Conservation (phyloP, 2,329 filamentous ascomycete species). For the Gremmenia infestans region DNA sequence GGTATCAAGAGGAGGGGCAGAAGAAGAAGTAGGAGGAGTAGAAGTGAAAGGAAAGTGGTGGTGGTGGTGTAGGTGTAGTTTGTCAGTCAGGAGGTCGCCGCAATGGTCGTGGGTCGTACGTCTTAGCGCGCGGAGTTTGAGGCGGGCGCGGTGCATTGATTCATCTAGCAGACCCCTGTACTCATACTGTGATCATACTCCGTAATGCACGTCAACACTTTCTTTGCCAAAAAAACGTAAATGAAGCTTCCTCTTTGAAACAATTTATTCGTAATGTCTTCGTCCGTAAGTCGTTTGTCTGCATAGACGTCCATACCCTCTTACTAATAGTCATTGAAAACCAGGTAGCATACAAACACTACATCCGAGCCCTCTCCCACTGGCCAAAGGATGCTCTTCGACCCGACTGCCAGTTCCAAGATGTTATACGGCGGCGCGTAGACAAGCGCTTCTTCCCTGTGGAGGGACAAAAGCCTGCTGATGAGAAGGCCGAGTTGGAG, state of each 20-base stretch:
- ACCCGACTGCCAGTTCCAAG: conserved; percentile 57
- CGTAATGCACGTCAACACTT: neutral
- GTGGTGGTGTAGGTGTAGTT: neutral
- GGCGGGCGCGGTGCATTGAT: neutral
- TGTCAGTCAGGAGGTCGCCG: neutral
- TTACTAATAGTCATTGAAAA: neutral
- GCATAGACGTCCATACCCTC: neutral
- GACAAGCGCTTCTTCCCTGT: conserved; percentile 28
- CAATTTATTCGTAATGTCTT: conserved; percentile 24
- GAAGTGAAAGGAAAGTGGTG: conserved; percentile 4
- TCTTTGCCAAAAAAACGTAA: neutral
- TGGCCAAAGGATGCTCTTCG: conserved; percentile 63
- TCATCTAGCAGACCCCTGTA: neutral
- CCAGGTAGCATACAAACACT: conserved; percentile 42
- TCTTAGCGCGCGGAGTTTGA: neutral
- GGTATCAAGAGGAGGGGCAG: conserved; percentile 13
- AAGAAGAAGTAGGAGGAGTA: conserved; percentile 6
- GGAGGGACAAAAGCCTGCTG: conserved; percentile 7
- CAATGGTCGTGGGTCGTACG: neutral
- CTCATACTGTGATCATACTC: no score
- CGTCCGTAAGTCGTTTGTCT: conserved; percentile 23
- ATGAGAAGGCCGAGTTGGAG: conserved; percentile 46
- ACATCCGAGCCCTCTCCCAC: conserved; percentile 46
- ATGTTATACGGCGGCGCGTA: conserved; percentile 46
- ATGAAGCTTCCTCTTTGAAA: neutral